Base-by-base conservation (phyloP, 225 moss, liverwort and hornwort genomes). In the Takakia lepidozioides region DNA sequence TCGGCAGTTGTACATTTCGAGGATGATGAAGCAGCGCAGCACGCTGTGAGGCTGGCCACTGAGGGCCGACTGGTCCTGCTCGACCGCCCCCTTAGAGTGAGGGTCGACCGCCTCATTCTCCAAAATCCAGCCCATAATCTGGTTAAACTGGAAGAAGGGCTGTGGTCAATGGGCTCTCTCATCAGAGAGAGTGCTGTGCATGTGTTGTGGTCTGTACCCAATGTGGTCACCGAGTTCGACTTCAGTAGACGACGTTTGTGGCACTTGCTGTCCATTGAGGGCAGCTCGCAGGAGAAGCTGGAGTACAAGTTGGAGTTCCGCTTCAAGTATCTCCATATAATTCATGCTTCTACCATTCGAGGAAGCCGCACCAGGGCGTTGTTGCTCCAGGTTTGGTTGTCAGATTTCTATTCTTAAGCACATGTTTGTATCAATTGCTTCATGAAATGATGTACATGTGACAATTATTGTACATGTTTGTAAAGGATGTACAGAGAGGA, bases 1-100 rank as follows among this genome's bases (percentile, higher is more conserved):
- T 82, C 63, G n/a, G 88, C 81, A 15, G 80, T 82, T 46, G 88
- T 83, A 8, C 64, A 59, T 2, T 85, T 89, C 62, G 66, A 47
- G n/a, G 61, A 72, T 7, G 64, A 70, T 27, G 51, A 66, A 46
- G 51, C 72, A 24, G 88, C 82, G 15, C 82, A 89, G 26, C 43
- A 42, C 52, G 76, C 73, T 23, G 75, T 65, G 25, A 37, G 68
- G 64, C 47, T 84, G 53, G 74, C 62, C 2, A 65, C 60, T 54
- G 66, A 80, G 38, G 80, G 80, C 7, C 60, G 63, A 29, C 36
- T 84, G 49, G 58, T 68, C 24, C 23, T 80, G 29, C 67, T 71
- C 36, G 72, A 69, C 57, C 80, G 59, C 47, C 51, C 17, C 17
- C 62, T 84, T 38, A 56, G 56, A 27, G 68, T 84, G 54, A 58